Percentiles rank a stretch among this genome's conserved stretches.
Evolutionary conservation across 176 grass and related monocot species (phyloP).

Genomic region (Musa itinerans): DNA sequence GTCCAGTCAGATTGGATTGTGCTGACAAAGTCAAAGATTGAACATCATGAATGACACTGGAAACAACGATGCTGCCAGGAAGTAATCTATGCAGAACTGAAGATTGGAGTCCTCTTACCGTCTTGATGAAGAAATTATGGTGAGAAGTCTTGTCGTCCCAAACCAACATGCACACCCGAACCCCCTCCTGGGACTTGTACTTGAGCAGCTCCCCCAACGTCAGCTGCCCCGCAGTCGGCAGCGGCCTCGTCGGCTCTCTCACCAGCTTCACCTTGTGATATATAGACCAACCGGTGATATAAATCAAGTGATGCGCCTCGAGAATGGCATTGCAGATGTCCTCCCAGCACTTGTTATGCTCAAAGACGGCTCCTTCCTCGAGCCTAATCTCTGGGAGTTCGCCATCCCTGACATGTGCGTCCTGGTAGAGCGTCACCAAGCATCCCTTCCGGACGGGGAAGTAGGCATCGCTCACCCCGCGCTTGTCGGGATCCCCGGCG

Average conservation of each 20-base stretch:
- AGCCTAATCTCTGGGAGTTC: constrained; percentile 61
- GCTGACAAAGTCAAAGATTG: too few species aligned
- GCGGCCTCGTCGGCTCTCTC: constrained; percentile 43
- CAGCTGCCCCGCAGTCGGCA: constrained; percentile 42
- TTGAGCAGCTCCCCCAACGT: constrained; percentile 82
- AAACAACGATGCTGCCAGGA: background rate
- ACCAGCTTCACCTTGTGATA: constrained; percentile 76
- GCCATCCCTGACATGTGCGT: constrained; percentile 64
- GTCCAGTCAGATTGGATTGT: too few species aligned
- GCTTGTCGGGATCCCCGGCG: constrained; percentile 47
- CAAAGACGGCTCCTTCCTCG: constrained; percentile 38
- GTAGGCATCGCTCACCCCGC: constrained; percentile 60
- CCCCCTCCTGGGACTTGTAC: constrained; percentile 97
- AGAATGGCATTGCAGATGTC: constrained; percentile 96
- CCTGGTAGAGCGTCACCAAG: constrained; percentile 68
- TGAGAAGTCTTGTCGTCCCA: constrained; percentile 99
- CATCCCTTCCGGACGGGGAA: constrained; percentile 66
- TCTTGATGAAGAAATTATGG: constrained; percentile 75
- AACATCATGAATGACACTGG: too few species aligned
- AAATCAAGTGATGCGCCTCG: constrained; percentile 95
- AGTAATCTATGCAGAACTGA: background rate
- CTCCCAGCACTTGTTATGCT: constrained; percentile 81
- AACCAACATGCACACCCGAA: constrained; percentile 86
- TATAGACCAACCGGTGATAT: constrained; percentile 86
- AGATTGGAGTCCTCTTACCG: constrained; percentile 33